Evolutionary conservation across 2,329 filamentous ascomycete genomes (phyloP).

Genomic region (Thielaviopsis populi): DNA sequence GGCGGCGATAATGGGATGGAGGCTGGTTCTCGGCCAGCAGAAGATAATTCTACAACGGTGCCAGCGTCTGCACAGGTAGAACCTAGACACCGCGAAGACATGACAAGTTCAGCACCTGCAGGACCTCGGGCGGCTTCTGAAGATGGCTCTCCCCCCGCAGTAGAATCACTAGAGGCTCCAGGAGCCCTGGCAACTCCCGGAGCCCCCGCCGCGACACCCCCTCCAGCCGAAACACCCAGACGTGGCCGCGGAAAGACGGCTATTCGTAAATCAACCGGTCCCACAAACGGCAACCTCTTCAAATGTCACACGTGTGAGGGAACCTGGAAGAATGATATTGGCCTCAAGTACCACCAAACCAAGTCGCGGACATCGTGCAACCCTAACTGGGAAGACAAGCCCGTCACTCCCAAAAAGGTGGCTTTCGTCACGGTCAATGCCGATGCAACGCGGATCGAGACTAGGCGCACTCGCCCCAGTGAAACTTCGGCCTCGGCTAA

Average conservation of each 20-base stretch:
- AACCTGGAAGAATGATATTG: conserved; percentile 42
- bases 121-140: not conserved
- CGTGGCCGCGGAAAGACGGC: not conserved
- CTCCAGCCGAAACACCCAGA: not conserved
- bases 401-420: conserved; percentile 11
- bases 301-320: conserved; percentile 39
- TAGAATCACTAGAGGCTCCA: not conserved
- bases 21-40: too few relatives aligned
- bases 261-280: not conserved
- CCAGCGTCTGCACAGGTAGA: too few relatives aligned
- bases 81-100: too few relatives aligned
- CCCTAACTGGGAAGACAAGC: conserved; percentile 25
- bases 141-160: not conserved
- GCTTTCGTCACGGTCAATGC: not conserved
- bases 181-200: not conserved
- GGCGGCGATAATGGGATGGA: not conserved
- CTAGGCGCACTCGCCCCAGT: not conserved
- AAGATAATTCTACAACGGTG: too few relatives aligned
- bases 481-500: not conserved
- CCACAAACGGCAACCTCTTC: conserved; percentile 24
- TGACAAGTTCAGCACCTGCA: not conserved
- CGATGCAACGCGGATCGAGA: not conserved
- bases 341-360: conserved; percentile 42
- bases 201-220: not conserved
- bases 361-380: conserved; percentile 42